A percentile compares a stretch with the other conserved stretches of the same genome.
These are phyloP conservation scores for Pleoardoris graminearum DNA, from an alignment of 2,329 filamentous ascomycete species.

Conservation along the genomic window DNA sequence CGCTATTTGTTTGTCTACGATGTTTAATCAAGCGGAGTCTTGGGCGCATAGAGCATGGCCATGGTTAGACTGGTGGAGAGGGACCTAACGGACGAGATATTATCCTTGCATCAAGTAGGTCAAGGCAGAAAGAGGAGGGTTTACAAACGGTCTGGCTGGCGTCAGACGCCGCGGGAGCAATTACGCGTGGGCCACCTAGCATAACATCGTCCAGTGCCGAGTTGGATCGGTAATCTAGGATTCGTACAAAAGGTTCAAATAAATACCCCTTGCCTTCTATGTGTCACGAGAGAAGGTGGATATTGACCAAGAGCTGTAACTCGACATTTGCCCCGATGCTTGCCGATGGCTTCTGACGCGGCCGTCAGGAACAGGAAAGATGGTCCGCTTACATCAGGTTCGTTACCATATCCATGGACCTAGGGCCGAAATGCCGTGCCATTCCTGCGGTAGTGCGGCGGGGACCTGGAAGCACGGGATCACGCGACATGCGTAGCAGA, in stretches of 20 bases:
- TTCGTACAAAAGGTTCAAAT: neutral
- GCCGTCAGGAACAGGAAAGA: constrained; percentile 2
- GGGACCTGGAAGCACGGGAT: too few relatives aligned
- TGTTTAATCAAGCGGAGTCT: neutral
- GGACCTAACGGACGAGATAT: too few relatives aligned
- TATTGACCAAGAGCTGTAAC: too few relatives aligned
- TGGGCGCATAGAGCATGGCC: constrained; percentile 2
- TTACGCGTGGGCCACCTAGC: neutral
- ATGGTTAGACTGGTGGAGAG: neutral
- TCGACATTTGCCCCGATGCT: too few relatives aligned
- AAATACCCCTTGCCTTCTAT: too few relatives aligned
- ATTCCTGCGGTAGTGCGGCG: neutral
- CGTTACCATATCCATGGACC: too few relatives aligned
- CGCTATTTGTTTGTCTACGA: neutral
- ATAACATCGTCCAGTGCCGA: neutral
- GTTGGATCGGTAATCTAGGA: neutral
- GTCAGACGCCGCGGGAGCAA: neutral
- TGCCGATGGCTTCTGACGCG: neutral
- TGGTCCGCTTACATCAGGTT: too few relatives aligned
- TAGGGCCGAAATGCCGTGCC: neutral
- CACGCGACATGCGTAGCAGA: too few relatives aligned
- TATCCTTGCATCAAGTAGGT: neutral
- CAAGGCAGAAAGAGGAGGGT: neutral
- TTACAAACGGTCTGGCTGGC: neutral
- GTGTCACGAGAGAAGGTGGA: too few relatives aligned